Evolutionary conservation across 257 asterid species (phyloP).

Genomic region (Scutellaria baicalensis): DNA sequence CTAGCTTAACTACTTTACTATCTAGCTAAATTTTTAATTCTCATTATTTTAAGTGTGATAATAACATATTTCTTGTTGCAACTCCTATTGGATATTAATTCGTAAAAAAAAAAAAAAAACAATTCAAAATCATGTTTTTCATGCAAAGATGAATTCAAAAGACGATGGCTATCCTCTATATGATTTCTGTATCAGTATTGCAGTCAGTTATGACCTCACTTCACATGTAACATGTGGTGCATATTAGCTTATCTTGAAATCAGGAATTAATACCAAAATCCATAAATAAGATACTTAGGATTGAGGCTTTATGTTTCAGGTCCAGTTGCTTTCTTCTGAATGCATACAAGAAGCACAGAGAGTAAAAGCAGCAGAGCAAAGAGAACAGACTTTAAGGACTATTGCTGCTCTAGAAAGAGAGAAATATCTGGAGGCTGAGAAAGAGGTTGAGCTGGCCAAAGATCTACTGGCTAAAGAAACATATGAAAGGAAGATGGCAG

Average conservation of each 20-base stretch:
- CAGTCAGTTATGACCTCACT: not conserved
- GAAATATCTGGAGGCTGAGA: constrained; percentile 70
- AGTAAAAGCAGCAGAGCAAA: constrained; percentile 58
- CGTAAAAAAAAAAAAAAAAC: too few species aligned
- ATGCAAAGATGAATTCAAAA: too few species aligned
- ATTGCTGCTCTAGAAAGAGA: constrained; percentile 52
- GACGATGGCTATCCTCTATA: not conserved
- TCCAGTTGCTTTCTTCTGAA: constrained; percentile 57
- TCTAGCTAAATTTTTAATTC: not conserved
- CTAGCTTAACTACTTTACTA: constrained; percentile 15
- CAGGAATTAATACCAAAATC: not conserved
- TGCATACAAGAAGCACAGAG: constrained; percentile 60
- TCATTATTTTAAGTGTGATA: not conserved
- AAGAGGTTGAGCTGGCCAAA: constrained; percentile 65
- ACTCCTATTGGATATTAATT: not conserved
- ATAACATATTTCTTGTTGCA: not conserved
- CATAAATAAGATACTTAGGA: not conserved
- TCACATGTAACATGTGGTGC: not conserved
- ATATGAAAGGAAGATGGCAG: constrained; percentile 66
- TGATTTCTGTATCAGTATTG: not conserved
- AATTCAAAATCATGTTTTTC: not conserved
- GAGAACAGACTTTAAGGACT: constrained; percentile 61
- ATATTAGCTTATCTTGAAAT: not conserved
- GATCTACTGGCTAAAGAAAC: constrained; percentile 52
- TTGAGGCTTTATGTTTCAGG: constrained; percentile 39